Evolutionary conservation across 2,329 filamentous ascomycete species (phyloP).

Genomic region (Xylariales sp.): DNA sequence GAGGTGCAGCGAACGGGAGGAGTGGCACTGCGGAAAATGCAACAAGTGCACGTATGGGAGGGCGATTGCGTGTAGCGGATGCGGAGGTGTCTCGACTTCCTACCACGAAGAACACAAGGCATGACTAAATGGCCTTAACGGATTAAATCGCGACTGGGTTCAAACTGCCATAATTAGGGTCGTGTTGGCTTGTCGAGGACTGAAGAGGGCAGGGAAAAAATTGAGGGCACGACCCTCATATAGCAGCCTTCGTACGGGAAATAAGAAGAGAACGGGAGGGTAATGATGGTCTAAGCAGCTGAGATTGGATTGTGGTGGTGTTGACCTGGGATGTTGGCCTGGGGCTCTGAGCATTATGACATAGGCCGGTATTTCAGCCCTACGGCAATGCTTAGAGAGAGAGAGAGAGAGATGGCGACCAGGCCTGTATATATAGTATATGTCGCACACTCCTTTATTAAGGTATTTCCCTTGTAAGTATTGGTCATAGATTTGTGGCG

Average conservation of each 20-base stretch:
- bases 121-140: conserved; percentile 5
- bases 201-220: conserved; percentile 8
- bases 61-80: conserved; percentile 31
- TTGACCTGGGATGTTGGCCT: too few species aligned
- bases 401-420: conserved; percentile 5
- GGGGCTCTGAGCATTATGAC: too few species aligned
- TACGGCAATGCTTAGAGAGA: not conserved
- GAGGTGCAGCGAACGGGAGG: conserved; percentile 31
- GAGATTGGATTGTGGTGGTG: too few species aligned
- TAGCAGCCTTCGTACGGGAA: conserved; percentile 1
- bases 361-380: too few species aligned
- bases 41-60: conserved; percentile 36
- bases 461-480: conserved; percentile 23
- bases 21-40: conserved; percentile 38
- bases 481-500: conserved; percentile 19
- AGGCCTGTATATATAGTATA: conserved; percentile 22
- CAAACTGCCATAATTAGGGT: not conserved
- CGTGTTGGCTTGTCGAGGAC: not conserved
- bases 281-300: conserved; percentile 3
- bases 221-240: conserved; percentile 7
- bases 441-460: conserved; percentile 26
- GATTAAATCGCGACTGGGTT: conserved; percentile 3
- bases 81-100: conserved; percentile 35
- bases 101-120: conserved; percentile 33
- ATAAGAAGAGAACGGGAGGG: not conserved